Base-by-base conservation (phyloP, 176 grass and related monocot genomes). In the Ensete ventricosum region DNA sequence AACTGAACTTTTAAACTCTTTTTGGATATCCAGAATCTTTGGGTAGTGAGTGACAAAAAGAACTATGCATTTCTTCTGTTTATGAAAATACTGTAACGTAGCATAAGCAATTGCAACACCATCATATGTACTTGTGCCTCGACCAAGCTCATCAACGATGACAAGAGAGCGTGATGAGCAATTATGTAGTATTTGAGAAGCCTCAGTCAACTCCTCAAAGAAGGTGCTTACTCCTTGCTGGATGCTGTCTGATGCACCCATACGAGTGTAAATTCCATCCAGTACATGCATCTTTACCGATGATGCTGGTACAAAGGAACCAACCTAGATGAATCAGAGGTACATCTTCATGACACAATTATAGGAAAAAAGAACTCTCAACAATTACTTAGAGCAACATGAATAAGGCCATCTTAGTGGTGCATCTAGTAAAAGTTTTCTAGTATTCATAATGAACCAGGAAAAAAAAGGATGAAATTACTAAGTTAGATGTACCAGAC, bases 31-130 rank as follows among this genome's bases (percentile, higher is more conserved):
- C 55, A 97, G 76, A 83, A 97, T 90, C 75, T 90, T 92, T 4
- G 93, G 93, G 14, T 97, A 97, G 69, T 97, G 93, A 52, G 90
- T 97, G 24, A 97, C 93, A 82, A 97, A 97, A 85, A 97, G 88
- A 52, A 83, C 72, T 67, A 90, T 81, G 14, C 85, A 92, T 76
- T 84, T 90, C 67, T 90, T 92, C 73, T 76, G 72, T 73, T 86
- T 85, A 17, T 93, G 78, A 85, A 97, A 87, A 79, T 87, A 77
- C 70, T 88, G 85, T 50, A 97, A 83, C 27, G 87, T 87, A 49
- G 89, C 93, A 68, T 92, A 97, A 72, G 93, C 93, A 84, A 97
- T 90, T 58, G 90, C 93, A 73, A 92, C 87, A 57, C 93, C 93
- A 49, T 92, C 90, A 48, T 97, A 88, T 17, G 93, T 92, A 75